These are phyloP conservation scores for Amyloporia xantha DNA, from an alignment of 768 basidiomycete species.

Conservation along the genomic window DNA sequence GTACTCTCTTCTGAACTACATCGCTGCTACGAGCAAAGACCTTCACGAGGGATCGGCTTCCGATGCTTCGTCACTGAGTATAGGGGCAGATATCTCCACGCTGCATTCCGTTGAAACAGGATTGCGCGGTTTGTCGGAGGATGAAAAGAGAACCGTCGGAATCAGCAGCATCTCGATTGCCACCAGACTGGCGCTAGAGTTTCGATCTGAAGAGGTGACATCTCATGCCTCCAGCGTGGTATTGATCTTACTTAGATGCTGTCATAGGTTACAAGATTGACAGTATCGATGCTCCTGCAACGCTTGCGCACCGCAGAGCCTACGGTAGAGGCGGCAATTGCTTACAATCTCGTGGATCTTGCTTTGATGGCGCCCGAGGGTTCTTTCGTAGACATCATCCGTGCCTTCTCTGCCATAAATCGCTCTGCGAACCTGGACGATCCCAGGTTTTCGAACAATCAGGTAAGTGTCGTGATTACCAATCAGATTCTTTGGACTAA, in stretches of 20 bases:
- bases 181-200: slow-evolving; percentile 81
- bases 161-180: slow-evolving; percentile 92
- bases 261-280: slow-evolving; percentile 70
- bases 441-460: slow-evolving; percentile 83
- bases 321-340: slow-evolving; percentile 84
- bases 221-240: too few species aligned
- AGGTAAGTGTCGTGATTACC: too few species aligned
- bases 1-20: slow-evolving; percentile 93
- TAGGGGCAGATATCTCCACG: slow-evolving; percentile 40
- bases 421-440: slow-evolving; percentile 86
- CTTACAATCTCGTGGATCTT: slow-evolving; percentile 86
- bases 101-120: slow-evolving; percentile 57
- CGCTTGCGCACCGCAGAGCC: slow-evolving; percentile 80
- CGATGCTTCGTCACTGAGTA: slow-evolving; percentile 26
- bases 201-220: slow-evolving; percentile 83
- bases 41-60: slow-evolving; percentile 46
- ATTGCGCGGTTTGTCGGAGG: slow-evolving; percentile 65
- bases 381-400: slow-evolving; percentile 78
- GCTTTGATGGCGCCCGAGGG: slow-evolving; percentile 72
- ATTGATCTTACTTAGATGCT: too few species aligned
- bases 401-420: slow-evolving; percentile 79
- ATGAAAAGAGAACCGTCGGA: slow-evolving; percentile 77
- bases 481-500: too few species aligned
- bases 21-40: slow-evolving; percentile 79
- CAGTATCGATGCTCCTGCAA: slow-evolving; percentile 90